phyloP scores from a whole-genome alignment of 1,139 yeast genomes.

The Insectozyma bohioensis region DNA sequence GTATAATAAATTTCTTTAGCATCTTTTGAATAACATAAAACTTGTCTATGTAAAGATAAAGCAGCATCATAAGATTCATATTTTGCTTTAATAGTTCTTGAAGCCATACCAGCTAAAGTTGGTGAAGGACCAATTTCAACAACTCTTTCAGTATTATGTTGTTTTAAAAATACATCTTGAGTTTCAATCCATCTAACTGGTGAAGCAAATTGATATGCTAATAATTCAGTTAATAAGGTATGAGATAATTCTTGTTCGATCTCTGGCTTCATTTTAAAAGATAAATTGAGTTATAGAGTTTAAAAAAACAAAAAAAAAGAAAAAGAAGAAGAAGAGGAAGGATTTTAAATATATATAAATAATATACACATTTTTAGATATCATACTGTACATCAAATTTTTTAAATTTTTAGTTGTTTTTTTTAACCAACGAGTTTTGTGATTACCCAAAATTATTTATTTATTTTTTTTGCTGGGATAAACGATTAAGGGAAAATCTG shows the following conservation, averaged over 20 bases:
- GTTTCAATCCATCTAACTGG: slow-evolving; percentile 99
- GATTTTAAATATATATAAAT: no score
- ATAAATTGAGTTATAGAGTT: background rate
- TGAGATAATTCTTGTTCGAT: slow-evolving; percentile 97
- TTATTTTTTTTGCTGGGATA: no score
- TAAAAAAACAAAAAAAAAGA: no score
- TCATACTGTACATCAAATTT: no score
- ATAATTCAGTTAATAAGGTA: slow-evolving; percentile 86
- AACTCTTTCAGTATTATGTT: slow-evolving; percentile 92
- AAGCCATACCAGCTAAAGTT: slow-evolving; percentile 97
- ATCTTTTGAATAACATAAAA: slow-evolving; percentile 92
- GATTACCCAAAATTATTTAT: no score
- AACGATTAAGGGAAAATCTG: no score
- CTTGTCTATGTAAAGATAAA: slow-evolving; percentile 92
- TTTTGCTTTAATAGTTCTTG: slow-evolving; percentile 92
- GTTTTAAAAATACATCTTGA: slow-evolving; percentile 93
- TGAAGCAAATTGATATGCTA: slow-evolving; percentile 98
- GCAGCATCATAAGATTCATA: slow-evolving; percentile 98
- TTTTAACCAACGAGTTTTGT: no score
- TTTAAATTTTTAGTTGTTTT: no score
- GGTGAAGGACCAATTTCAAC: slow-evolving; percentile 99
- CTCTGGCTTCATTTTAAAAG: slow-evolving; percentile 80
- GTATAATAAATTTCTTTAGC: slow-evolving; percentile 95
- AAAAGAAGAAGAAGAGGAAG: no score
- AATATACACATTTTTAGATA: no score